Evolutionary conservation across 1,284 basidiomycete genomes (phyloP).

Genomic region (Melampsora larici-populina): DNA sequence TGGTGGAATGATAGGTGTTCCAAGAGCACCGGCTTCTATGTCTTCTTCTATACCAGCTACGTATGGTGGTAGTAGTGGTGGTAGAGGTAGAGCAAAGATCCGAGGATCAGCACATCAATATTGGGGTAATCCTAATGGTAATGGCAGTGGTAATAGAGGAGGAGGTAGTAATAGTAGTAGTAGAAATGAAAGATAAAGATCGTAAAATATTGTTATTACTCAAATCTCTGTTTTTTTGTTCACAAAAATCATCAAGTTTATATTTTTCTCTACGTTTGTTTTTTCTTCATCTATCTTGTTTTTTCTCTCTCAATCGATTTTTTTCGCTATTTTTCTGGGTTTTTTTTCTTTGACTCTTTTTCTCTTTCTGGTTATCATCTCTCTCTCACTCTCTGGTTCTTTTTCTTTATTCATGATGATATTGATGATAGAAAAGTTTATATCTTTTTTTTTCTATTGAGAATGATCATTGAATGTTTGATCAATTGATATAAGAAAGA

Average conservation of each 20-base stretch:
- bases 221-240: neutral
- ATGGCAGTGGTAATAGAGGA: neutral
- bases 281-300: slow-evolving; percentile 8
- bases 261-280: neutral
- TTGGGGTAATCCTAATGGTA: slow-evolving; percentile 3
- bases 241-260: neutral
- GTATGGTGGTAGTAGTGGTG: neutral
- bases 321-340: neutral
- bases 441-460: no score
- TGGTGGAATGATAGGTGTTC: neutral
- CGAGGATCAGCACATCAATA: slow-evolving; percentile 11
- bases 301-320: neutral
- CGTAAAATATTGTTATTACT: neutral
- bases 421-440: no score
- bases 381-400: no score
- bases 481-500: no score
- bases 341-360: neutral
- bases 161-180: neutral
- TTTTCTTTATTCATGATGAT: no score
- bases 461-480: no score
- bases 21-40: neutral
- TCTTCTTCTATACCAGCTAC: neutral
- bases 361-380: neutral
- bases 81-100: slow-evolving; percentile 26
- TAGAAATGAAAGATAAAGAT: slow-evolving; percentile 1